Evolutionary conservation across 2,329 filamentous ascomycete genomes (phyloP), one percentile per base, ranked within the genome.

Genomic region (Balansia obtecta): DNA sequence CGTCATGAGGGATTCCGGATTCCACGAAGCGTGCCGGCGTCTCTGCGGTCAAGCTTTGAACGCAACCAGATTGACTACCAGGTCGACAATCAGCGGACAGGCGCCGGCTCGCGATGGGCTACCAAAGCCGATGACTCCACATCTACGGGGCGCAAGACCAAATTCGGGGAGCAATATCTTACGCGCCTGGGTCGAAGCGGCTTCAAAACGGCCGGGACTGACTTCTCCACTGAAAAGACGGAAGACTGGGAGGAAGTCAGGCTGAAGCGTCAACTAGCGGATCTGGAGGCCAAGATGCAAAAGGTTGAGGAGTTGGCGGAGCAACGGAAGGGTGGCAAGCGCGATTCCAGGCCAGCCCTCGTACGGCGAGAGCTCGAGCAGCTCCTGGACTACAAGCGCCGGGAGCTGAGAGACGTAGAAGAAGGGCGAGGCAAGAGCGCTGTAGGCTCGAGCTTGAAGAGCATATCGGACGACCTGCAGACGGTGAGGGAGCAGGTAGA

Each of bases 191-290:
- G 93, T 48, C 85, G 90, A 61, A 82, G 84, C 57, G 83, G 79
- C 52, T 91, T 93, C 69, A 84, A 86, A 63, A 80, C 86, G 9
- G 74, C 84, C 40, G 93, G 93, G 27, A 98, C 93, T 1, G 90
- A 98, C 70, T 97, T 97, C 65, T 85, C 82, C 52, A 76, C 79
- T 38, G 85, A 87, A 55, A 87, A 89, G 64, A 86, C 86, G 53
- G 91, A 94, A 61, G 93, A 98, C 65, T 97, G 93, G 89, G 93
- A 98, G 68, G 93, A 97, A 68, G 93, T 97, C 43, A 80, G 90
- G 49, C 75, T 98, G 56, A 91, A 94, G 75, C 90, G 93, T 64
- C 89, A 97, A 68, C 79, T 98, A 33, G 77, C 82, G 22, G 91
- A 97, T 59, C 73, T 98, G 30, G 90, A 98, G 60, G 78, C 85